A percentile compares a stretch with the other conserved stretches of the same genome.
Conservation (phyloP, 306 rosid species). For the Acmispon strigosus region DNA sequence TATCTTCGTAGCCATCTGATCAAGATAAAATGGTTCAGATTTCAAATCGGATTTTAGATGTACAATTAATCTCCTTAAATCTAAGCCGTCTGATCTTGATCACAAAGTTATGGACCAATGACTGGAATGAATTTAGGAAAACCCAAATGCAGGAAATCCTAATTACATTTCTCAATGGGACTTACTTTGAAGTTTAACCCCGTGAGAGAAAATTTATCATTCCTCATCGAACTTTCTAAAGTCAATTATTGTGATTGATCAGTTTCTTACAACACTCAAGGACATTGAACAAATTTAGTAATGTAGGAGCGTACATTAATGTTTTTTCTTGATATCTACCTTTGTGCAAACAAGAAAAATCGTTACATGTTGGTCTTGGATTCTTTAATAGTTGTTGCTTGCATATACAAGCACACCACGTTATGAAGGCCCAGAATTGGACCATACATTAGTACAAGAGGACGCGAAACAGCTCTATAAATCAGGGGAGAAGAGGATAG, state of each 20-base stretch:
- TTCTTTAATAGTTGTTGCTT: conserved; percentile 43
- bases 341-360: background rate
- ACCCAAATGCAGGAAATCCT: no score
- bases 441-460: conserved; percentile 19
- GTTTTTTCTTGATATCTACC: background rate
- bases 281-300: background rate
- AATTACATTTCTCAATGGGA: no score
- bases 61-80: no score
- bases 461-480: conserved; percentile 31
- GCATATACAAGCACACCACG: conserved; percentile 47
- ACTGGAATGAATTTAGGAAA: no score
- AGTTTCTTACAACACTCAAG: background rate
- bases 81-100: no score
- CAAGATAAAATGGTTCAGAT: no score
- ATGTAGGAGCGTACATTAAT: background rate
- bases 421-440: conserved; percentile 67
- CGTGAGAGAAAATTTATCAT: no score
- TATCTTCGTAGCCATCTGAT: no score
- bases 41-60: no score
- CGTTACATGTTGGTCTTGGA: background rate
- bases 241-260: background rate
- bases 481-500: conserved; percentile 37
- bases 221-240: background rate
- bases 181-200: no score
- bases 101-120: no score